Conservation (phyloP, 495 filamentous ascomycete genomes). For the Immersiella caudata region DNA sequence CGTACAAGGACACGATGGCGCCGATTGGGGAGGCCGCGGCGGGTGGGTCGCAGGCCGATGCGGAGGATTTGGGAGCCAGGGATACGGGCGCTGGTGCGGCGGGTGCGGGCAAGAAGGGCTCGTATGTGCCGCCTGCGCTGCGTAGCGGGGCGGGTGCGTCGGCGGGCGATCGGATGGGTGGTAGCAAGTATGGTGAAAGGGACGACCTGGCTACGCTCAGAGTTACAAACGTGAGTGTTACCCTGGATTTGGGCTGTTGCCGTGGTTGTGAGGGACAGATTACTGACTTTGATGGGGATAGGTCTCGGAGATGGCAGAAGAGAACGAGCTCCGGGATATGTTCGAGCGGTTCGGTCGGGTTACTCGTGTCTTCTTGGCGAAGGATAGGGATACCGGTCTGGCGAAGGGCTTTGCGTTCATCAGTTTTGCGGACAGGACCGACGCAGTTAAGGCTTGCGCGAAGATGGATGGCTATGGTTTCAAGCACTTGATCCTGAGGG, state of each 20-base stretch:
- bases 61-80: constrained; percentile 49
- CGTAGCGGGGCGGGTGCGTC: constrained; percentile 64
- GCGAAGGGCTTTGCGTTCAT: constrained; percentile 99
- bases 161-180: constrained; percentile 85
- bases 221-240: constrained; percentile 88
- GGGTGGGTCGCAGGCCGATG: constrained; percentile 50
- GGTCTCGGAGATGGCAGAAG: constrained; percentile 97
- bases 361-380: constrained; percentile 94
- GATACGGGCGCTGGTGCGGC: constrained; percentile 54
- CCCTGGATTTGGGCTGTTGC: not conserved
- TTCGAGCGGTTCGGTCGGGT: constrained; percentile 97
- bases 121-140: constrained; percentile 91
- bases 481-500: constrained; percentile 84
- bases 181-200: constrained; percentile 79
- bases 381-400: constrained; percentile 90
- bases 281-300: constrained; percentile 41
- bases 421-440: constrained; percentile 84
- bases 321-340: constrained; percentile 90
- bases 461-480: constrained; percentile 98
- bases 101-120: constrained; percentile 68
- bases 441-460: constrained; percentile 88
- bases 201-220: constrained; percentile 94
- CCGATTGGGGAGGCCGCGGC: constrained; percentile 55
- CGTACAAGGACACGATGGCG: constrained; percentile 68
- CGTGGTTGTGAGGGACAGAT: not conserved